Conservation (phyloP, 768 basidiomycete genomes). For the Lentinula raphanica region DNA sequence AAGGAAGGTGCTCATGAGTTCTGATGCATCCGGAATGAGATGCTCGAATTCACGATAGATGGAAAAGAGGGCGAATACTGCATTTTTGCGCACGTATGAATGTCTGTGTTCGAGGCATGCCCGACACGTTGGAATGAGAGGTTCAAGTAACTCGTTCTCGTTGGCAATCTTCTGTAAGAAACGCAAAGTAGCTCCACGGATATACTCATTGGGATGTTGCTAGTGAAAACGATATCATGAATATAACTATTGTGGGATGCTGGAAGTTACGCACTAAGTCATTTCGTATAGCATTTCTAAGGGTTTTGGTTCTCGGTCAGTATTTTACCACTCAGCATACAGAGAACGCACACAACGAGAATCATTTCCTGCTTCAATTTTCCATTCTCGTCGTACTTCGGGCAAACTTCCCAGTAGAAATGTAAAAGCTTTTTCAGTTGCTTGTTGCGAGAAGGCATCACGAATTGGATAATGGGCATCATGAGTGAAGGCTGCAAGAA, state of each 20-base stretch:
- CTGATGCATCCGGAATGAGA: constrained; percentile 94
- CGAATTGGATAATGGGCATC: constrained; percentile 98
- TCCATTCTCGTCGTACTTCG: constrained; percentile 93
- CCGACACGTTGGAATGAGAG: constrained; percentile 89
- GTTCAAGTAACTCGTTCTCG: constrained; percentile 92
- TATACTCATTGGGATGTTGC: constrained; percentile 99
- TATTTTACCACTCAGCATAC: not conserved
- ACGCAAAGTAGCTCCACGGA: constrained; percentile 94
- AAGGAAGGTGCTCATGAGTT: constrained; percentile 94
- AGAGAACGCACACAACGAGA: constrained; percentile 71
- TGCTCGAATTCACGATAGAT: constrained; percentile 93
- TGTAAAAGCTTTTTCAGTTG: constrained; percentile 94
- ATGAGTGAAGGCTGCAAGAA: constrained; percentile 75
- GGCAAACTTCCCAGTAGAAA: constrained; percentile 97
- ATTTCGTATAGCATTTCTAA: constrained; percentile 93
- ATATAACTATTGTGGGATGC: not conserved
- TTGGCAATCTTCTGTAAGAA: constrained; percentile 94
- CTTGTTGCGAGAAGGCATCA: constrained; percentile 93
- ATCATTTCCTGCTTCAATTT: constrained; percentile 99
- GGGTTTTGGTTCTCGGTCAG: constrained; percentile 5
- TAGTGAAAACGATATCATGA: constrained; percentile 24
- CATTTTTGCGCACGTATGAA: constrained; percentile 96
- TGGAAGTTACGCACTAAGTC: constrained; percentile 61
- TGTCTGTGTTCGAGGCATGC: constrained; percentile 96
- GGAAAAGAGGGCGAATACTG: constrained; percentile 91